Evolutionary conservation across 2,329 filamentous ascomycete genomes (phyloP).

Genomic region (Stemphylium vesicarium): DNA sequence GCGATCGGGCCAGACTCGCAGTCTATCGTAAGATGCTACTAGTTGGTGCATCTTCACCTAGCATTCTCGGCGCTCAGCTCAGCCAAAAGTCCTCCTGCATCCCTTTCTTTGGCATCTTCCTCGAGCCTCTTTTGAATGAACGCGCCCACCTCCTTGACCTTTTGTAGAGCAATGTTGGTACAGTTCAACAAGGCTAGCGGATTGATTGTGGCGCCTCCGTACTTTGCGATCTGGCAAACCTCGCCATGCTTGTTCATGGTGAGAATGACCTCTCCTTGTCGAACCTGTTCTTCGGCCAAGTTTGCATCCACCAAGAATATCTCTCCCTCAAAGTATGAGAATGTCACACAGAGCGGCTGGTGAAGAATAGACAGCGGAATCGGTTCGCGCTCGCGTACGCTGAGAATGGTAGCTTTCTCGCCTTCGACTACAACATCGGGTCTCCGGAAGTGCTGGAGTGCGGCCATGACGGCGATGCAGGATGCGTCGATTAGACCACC

Average conservation of each 20-base stretch:
- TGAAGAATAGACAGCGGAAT: conserved; percentile 91
- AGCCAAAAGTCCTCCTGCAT: conserved; percentile 78
- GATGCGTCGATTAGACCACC: conserved; percentile 87
- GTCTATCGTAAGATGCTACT: conserved; percentile 19
- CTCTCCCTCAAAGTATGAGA: conserved; percentile 81
- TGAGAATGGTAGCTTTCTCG: conserved; percentile 83
- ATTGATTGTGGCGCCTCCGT: conserved; percentile 82
- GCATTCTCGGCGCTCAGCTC: conserved; percentile 87
- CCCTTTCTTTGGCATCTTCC: conserved; percentile 77
- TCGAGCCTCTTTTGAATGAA: conserved; percentile 75
- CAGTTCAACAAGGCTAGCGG: conserved; percentile 79
- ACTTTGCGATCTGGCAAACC: conserved; percentile 89
- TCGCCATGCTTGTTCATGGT: conserved; percentile 90
- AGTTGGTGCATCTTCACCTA: conserved; percentile 58
- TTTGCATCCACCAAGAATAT: conserved; percentile 75
- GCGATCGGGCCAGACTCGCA: conserved; percentile 14
- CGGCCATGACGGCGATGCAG: conserved; percentile 86
- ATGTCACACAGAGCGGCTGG: conserved; percentile 88
- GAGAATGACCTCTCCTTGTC: conserved; percentile 76
- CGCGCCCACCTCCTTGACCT: conserved; percentile 79
- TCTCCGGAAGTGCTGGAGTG: conserved; percentile 87
- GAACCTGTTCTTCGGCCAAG: conserved; percentile 76
- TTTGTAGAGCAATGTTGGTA: conserved; percentile 74
- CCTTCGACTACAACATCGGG: conserved; percentile 88
- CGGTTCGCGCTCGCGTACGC: conserved; percentile 82